phyloP scores from a whole-genome alignment of 768 basidiomycete genomes.

The Crassisporium funariophilum region DNA sequence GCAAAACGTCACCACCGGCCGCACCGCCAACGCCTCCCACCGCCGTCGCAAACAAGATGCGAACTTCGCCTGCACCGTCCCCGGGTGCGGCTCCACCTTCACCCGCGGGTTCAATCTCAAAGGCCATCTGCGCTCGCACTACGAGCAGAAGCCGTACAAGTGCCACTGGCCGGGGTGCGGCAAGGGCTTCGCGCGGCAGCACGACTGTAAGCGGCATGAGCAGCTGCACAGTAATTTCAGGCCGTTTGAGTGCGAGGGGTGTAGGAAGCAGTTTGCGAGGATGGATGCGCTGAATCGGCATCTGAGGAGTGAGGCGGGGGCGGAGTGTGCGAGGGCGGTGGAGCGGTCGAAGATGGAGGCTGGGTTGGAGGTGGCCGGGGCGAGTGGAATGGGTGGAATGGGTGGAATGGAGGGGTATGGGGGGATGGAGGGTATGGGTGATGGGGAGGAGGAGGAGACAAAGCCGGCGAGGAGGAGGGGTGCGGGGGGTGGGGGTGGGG shows the following conservation, averaged over 20 bases:
- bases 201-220: constrained; percentile 97
- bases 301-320: constrained; percentile 36
- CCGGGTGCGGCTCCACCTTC: constrained; percentile 85
- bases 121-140: constrained; percentile 94
- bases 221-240: constrained; percentile 91
- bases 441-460: constrained; percentile 8
- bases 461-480: constrained; percentile 9
- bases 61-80: constrained; percentile 79
- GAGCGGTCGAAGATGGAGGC: constrained; percentile 12
- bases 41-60: constrained; percentile 88
- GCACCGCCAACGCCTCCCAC: constrained; percentile 86
- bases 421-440: not conserved
- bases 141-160: constrained; percentile 92
- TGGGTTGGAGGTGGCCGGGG: not conserved
- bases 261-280: constrained; percentile 89
- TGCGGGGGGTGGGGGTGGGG: constrained; percentile 12
- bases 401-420: constrained; percentile 2
- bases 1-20: constrained; percentile 87
- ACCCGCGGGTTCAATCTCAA: constrained; percentile 94
- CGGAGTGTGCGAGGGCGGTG: constrained; percentile 28
- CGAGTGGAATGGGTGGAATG: not conserved
- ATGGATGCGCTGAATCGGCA: constrained; percentile 96
- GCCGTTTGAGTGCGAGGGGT: constrained; percentile 92
- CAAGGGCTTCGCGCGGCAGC: constrained; percentile 92
- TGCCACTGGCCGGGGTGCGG: constrained; percentile 95